Evolutionary conservation across 2,329 filamentous ascomycete species (phyloP).

Genomic region (Nigrospora sphaerica): DNA sequence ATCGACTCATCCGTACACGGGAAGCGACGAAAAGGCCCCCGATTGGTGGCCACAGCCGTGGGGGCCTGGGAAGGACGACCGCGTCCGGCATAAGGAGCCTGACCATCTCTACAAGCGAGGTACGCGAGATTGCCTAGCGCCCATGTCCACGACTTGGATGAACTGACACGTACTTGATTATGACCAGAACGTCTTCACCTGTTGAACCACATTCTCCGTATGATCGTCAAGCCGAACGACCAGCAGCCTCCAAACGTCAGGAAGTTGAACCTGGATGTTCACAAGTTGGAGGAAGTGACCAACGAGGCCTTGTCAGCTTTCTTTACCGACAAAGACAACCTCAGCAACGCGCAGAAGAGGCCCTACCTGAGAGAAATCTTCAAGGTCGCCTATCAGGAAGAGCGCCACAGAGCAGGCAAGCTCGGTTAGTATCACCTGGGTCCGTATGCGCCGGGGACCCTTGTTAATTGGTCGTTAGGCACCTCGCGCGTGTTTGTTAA

Average conservation of each 20-base stretch:
- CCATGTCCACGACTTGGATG: background rate
- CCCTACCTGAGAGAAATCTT: conserved; percentile 54
- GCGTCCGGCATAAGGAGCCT: conserved; percentile 63
- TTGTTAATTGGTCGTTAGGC: conserved; percentile 12
- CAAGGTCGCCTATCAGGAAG: conserved; percentile 49
- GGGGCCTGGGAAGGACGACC: conserved; percentile 41
- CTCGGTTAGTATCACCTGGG: conserved; percentile 37
- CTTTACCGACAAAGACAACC: conserved; percentile 48
- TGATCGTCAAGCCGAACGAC: conserved; percentile 44
- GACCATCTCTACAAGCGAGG: conserved; percentile 65
- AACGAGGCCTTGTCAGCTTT: conserved; percentile 51
- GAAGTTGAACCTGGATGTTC: conserved; percentile 45
- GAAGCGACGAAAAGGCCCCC: conserved; percentile 53
- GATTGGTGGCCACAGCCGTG: conserved; percentile 60
- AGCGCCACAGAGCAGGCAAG: conserved; percentile 47
- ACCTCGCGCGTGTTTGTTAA: conserved; percentile 39
- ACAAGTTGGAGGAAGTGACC: conserved; percentile 51
- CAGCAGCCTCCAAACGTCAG: conserved; percentile 44
- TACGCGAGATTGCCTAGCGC: conserved; percentile 24
- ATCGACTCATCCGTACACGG: conserved; percentile 65
- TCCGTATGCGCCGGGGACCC: background rate
- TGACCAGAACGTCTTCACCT: conserved; percentile 49
- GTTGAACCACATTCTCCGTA: conserved; percentile 51
- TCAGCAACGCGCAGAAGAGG: conserved; percentile 46
- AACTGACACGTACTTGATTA: background rate